A percentile compares a stretch with the other conserved stretches of the same genome.
These are phyloP conservation scores for Cladosporium sp. DNA, from an alignment of 2,329 filamentous ascomycete genomes.

Conservation along the genomic window DNA sequence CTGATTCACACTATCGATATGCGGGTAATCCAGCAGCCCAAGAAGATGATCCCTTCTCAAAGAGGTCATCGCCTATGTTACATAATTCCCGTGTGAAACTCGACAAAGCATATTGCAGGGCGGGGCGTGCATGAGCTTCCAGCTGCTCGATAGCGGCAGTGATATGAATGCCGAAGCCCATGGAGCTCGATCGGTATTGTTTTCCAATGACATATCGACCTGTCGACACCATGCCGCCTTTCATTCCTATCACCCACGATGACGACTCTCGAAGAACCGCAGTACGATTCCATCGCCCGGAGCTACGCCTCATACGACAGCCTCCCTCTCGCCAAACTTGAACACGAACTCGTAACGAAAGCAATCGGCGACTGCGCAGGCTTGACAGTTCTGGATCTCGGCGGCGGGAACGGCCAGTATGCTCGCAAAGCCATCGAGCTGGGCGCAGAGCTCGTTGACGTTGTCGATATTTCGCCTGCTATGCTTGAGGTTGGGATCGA, in stretches of 20 bases:
- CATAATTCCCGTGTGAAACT: not conserved
- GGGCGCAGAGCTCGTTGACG: conserved; percentile 22
- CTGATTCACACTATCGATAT: not conserved
- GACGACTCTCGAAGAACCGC: conserved; percentile 5
- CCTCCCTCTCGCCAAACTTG: conserved; percentile 21
- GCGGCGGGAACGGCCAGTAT: conserved; percentile 23
- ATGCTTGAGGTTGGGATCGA: conserved; percentile 23
- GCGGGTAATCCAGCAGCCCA: not conserved
- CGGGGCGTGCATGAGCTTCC: conserved; percentile 12
- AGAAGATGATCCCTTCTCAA: not conserved
- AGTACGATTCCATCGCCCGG: conserved; percentile 21
- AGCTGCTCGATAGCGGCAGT: not conserved
- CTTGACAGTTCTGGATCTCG: conserved; percentile 22
- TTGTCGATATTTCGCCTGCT: conserved; percentile 20
- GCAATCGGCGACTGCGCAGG: conserved; percentile 23
- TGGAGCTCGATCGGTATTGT: not conserved
- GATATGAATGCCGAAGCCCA: not conserved
- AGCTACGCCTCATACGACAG: conserved; percentile 16
- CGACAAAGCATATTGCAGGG: conserved; percentile 8
- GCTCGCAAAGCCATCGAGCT: conserved; percentile 22
- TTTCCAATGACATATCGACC: not conserved
- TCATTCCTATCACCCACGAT: not conserved
- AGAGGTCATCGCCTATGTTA: not conserved
- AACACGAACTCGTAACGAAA: conserved; percentile 19
- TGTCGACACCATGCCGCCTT: not conserved